Percentiles rank a stretch among this genome's conserved stretches.
Conservation (phyloP, 306 rosid species). For the Cajanus cajan region DNA sequence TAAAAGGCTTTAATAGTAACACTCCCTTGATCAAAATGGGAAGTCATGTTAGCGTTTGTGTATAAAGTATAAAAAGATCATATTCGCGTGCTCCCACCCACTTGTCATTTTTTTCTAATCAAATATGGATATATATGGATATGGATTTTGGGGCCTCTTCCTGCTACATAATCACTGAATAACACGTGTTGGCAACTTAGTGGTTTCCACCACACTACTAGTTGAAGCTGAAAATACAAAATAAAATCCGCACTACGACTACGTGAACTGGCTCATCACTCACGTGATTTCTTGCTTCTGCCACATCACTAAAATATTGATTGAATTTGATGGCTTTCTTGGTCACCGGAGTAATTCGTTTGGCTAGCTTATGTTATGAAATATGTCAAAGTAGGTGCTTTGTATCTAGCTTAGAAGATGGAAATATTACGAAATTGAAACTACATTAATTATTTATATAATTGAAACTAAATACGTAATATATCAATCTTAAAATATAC, state of each 20-base stretch:
- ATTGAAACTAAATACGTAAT: too few species aligned
- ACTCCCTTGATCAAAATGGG: not conserved
- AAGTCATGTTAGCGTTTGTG: not conserved
- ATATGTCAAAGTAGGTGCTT: not conserved
- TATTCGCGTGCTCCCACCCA: slow-evolving; percentile 22
- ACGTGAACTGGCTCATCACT: slow-evolving; percentile 19
- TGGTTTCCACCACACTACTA: not conserved
- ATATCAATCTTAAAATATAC: too few species aligned
- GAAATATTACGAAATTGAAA: not conserved
- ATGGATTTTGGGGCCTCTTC: not conserved
- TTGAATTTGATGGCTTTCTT: not conserved
- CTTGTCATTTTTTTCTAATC: not conserved
- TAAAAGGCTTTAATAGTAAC: too few species aligned
- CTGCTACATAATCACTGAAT: not conserved
- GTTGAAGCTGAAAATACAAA: not conserved
- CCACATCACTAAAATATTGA: not conserved
- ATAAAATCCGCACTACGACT: slow-evolving; percentile 40
- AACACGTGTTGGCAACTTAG: slow-evolving; percentile 31
- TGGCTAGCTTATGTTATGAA: not conserved
- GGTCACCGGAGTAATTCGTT: too few species aligned
- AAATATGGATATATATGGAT: too few species aligned
- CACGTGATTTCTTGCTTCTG: slow-evolving; percentile 28
- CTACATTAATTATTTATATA: not conserved
- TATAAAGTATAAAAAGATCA: not conserved
- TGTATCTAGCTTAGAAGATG: not conserved